phyloP scores from a whole-genome alignment of 495 filamentous ascomycete species.

The Neurospora sp. region DNA sequence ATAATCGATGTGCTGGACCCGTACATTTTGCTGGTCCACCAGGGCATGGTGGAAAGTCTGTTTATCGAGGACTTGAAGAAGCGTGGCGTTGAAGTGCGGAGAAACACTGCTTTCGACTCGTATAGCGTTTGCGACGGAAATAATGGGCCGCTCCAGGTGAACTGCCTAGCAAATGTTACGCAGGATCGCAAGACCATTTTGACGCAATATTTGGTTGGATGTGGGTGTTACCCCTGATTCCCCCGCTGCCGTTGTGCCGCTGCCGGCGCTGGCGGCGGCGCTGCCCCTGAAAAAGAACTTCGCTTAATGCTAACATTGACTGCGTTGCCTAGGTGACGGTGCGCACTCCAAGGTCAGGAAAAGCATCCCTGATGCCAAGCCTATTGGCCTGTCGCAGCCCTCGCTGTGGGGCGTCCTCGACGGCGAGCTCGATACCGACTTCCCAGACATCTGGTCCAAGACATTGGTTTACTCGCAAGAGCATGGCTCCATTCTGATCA shows the following conservation, averaged over 20 bases:
- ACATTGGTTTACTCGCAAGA: conserved; percentile 48
- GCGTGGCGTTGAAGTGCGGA: conserved; percentile 44
- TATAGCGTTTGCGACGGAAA: conserved; percentile 34
- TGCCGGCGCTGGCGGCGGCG: not conserved
- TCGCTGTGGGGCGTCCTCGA: conserved; percentile 64
- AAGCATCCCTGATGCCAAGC: conserved; percentile 44
- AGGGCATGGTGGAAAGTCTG: conserved; percentile 61
- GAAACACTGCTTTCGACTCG: conserved; percentile 47
- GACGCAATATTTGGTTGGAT: conserved; percentile 43
- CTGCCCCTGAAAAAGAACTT: not conserved
- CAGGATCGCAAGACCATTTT: conserved; percentile 32
- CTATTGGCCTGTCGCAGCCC: conserved; percentile 49
- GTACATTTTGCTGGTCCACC: conserved; percentile 63
- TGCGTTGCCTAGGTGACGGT: conserved; percentile 30
- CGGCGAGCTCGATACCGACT: conserved; percentile 55
- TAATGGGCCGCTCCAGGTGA: conserved; percentile 30
- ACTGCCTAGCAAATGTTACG: conserved; percentile 29
- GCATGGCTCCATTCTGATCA: conserved; percentile 54
- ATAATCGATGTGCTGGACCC: conserved; percentile 60
- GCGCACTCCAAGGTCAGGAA: conserved; percentile 45
- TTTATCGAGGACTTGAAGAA: conserved; percentile 54
- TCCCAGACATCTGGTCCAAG: conserved; percentile 65
- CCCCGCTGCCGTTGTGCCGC: not conserved
- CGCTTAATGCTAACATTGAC: conserved; percentile 7
- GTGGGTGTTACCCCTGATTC: conserved; percentile 19